Evolutionary conservation across 192 early-diverging fungal species (phyloP).

Genomic region (Coemansia sp.): DNA sequence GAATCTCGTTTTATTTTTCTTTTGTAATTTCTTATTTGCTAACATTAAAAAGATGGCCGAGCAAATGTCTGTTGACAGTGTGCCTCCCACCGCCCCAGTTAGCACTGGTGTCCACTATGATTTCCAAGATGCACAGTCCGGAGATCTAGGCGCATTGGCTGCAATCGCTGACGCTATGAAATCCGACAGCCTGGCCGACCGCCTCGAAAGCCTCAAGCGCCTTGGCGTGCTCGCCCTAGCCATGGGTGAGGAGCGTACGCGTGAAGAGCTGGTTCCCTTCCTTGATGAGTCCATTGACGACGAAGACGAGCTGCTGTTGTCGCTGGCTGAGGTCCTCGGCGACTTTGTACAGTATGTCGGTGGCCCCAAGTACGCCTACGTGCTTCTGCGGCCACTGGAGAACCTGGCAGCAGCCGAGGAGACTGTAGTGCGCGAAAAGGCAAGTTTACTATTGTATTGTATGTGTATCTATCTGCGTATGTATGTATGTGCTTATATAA

Average conservation of each 20-base stretch:
- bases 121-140: constrained; percentile 52
- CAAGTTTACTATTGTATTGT: constrained; percentile 27
- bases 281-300: constrained; percentile 99
- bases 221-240: constrained; percentile 72
- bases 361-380: constrained; percentile 81
- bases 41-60: constrained; percentile 38
- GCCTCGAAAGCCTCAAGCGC: constrained; percentile 56
- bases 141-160: constrained; percentile 49
- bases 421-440: constrained; percentile 97
- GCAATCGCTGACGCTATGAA: constrained; percentile 58
- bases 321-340: constrained; percentile 92
- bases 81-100: constrained; percentile 27
- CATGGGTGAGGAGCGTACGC: constrained; percentile 90
- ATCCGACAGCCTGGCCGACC: constrained; percentile 55
- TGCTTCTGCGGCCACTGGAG: constrained; percentile 90
- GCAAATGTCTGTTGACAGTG: constrained; percentile 56
- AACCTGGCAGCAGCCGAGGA: constrained; percentile 98
- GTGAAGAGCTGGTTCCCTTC: constrained; percentile 96
- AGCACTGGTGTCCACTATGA: constrained; percentile 31
- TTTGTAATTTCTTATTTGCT: background rate
- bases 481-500: background rate
- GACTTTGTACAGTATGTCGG: constrained; percentile 92
- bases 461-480: background rate
- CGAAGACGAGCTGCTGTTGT: constrained; percentile 95
- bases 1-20: background rate